phyloP scores from a whole-genome alignment of 2,329 filamentous ascomycete genomes.

The Lasiodiplodia gonubiensis region DNA sequence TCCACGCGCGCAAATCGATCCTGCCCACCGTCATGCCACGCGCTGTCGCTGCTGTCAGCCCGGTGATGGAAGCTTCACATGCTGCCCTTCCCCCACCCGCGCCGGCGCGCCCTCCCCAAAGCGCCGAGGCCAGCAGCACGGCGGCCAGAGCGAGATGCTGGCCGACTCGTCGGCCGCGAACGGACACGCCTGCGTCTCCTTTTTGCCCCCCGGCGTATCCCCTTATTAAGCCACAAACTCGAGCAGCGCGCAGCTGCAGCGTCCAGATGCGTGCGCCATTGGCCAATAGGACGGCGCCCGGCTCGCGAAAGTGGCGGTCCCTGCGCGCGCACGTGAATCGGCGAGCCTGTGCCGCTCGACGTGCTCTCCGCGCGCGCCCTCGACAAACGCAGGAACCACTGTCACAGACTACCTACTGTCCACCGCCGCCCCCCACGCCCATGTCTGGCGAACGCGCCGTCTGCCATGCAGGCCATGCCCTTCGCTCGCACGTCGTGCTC shows the following conservation, averaged over 20 bases:
- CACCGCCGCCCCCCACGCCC: slow-evolving; percentile 14
- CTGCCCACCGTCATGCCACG: not conserved
- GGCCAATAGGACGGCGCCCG: slow-evolving; percentile 1
- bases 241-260: not conserved
- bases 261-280: slow-evolving; percentile 15
- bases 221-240: slow-evolving; percentile 20
- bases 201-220: not conserved
- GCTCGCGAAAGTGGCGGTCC: not conserved
- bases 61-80: slow-evolving; percentile 9
- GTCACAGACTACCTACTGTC: slow-evolving; percentile 32
- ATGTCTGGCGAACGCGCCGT: slow-evolving; percentile 25
- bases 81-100: not conserved
- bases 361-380: slow-evolving; percentile 30
- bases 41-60: slow-evolving; percentile 3
- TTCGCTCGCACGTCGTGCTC: slow-evolving; percentile 39
- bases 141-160: not conserved
- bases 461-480: slow-evolving; percentile 43
- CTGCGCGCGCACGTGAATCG: slow-evolving; percentile 1
- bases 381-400: slow-evolving; percentile 34
- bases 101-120: not conserved
- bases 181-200: slow-evolving; percentile 7
- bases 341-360: slow-evolving; percentile 1
- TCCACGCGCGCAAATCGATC: not conserved
- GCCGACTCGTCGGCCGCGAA: not conserved
- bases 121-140: not conserved